phyloP scores from a whole-genome alignment of 2,329 filamentous ascomycete genomes.

The Colletotrichum eremochloae region DNA sequence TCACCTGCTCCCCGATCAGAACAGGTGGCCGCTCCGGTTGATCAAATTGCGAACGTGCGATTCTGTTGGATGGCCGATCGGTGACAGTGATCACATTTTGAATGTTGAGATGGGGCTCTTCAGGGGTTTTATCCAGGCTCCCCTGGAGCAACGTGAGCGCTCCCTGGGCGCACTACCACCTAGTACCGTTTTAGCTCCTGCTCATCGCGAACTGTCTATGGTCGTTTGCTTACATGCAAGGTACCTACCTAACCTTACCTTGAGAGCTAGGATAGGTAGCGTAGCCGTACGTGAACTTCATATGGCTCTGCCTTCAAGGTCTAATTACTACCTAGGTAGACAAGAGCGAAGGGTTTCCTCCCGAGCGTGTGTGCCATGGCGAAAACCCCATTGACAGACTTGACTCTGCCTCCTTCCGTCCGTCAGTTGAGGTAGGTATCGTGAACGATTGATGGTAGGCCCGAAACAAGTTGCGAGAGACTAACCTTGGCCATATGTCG shows the following conservation, averaged over 20 bases:
- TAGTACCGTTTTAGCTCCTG: neutral
- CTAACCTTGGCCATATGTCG: constrained; percentile 13
- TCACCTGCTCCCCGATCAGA: neutral
- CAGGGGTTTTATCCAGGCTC: constrained; percentile 30
- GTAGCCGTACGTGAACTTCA: neutral
- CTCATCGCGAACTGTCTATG: neutral
- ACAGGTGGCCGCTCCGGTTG: constrained; percentile 13
- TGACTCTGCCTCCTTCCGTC: neutral
- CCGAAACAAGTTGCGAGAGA: constrained; percentile 23
- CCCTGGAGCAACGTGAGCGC: neutral
- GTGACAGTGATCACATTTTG: constrained; percentile 16
- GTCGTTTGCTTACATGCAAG: neutral
- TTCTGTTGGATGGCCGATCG: constrained; percentile 1
- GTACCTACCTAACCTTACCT: constrained; percentile 6
- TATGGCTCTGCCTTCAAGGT: neutral
- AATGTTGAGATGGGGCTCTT: constrained; percentile 18
- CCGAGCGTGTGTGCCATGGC: neutral
- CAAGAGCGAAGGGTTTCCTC: neutral
- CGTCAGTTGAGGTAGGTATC: too few species aligned
- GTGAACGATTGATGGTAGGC: neutral
- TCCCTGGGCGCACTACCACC: constrained; percentile 21
- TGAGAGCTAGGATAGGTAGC: neutral
- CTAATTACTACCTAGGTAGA: neutral
- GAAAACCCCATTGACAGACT: neutral
- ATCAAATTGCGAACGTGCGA: constrained; percentile 13